phyloP scores from a whole-genome alignment of 1,139 yeast species.

The Candida buenavistaensis region DNA sequence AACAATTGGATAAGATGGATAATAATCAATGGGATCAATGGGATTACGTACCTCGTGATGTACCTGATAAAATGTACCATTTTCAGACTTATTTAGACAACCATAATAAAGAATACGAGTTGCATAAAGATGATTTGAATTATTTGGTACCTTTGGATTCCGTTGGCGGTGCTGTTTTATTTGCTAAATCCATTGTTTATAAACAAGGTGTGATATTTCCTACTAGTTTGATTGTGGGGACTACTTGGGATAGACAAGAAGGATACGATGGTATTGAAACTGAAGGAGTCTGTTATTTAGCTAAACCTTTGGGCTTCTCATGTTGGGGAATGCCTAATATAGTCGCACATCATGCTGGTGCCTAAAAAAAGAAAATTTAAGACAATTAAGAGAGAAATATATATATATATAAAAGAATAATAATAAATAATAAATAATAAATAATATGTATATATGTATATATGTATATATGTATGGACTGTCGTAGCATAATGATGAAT shows the following conservation, averaged over 20 bases:
- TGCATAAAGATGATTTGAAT: constrained; percentile 14
- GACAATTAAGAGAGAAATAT: no score
- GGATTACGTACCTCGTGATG: constrained; percentile 38
- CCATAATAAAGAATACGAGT: constrained; percentile 17
- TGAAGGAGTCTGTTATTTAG: constrained; percentile 49
- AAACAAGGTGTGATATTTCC: constrained; percentile 47
- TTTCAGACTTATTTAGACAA: constrained; percentile 24
- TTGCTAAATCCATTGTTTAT: constrained; percentile 36
- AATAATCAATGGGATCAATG: constrained; percentile 28
- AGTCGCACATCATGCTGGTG: constrained; percentile 22
- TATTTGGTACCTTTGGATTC: constrained; percentile 37
- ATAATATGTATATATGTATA: no score
- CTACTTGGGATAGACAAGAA: constrained; percentile 44
- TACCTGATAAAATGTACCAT: constrained; percentile 27
- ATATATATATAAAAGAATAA: no score
- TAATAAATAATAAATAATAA: no score
- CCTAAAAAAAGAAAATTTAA: no score
- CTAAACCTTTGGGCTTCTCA: constrained; percentile 38
- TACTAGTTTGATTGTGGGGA: constrained; percentile 43
- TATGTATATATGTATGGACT: no score
- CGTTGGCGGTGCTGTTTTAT: constrained; percentile 50
- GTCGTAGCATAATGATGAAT: no score
- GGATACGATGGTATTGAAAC: constrained; percentile 55
- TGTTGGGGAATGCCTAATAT: constrained; percentile 46
- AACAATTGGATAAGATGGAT: constrained; percentile 30